Conservation (phyloP, 768 basidiomycete genomes). For the Suillus occidentalis region DNA sequence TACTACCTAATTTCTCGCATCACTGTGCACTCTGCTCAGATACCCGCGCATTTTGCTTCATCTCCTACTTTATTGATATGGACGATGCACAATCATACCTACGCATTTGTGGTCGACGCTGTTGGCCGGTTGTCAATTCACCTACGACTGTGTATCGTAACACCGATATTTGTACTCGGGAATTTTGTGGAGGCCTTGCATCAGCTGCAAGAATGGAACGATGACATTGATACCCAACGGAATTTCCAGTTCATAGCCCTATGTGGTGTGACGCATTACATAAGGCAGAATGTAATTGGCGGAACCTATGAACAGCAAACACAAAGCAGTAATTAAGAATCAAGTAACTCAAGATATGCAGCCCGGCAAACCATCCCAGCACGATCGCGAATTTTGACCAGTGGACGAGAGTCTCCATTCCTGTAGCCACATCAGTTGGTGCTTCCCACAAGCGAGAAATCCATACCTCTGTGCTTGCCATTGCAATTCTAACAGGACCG, state of each 20-base stretch:
- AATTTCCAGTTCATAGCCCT: neutral
- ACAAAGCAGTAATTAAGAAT: slow-evolving; percentile 16
- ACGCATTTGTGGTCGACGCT: neutral
- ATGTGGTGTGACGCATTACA: neutral
- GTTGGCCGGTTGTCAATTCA: neutral
- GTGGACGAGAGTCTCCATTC: slow-evolving; percentile 29
- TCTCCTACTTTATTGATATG: neutral
- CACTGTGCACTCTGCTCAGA: neutral
- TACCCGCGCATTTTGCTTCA: slow-evolving; percentile 2
- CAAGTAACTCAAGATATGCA: slow-evolving; percentile 45
- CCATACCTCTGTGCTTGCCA: slow-evolving; percentile 47
- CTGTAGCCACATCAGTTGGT: slow-evolving; percentile 12
- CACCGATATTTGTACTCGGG: neutral
- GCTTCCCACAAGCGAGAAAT: neutral
- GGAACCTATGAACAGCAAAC: neutral
- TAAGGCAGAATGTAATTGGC: neutral
- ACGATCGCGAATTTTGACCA: slow-evolving; percentile 68
- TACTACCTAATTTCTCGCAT: neutral
- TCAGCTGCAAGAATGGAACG: neutral
- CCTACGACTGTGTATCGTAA: neutral
- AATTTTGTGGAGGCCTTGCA: neutral
- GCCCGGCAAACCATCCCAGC: slow-evolving; percentile 54
- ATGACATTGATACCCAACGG: neutral
- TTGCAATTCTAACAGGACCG: slow-evolving; percentile 48
- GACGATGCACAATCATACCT: neutral